A percentile compares a stretch with the other conserved stretches of the same genome.
phyloP scores from a whole-genome alignment of 805 yeast species.

The Nakazawaea peltata region DNA sequence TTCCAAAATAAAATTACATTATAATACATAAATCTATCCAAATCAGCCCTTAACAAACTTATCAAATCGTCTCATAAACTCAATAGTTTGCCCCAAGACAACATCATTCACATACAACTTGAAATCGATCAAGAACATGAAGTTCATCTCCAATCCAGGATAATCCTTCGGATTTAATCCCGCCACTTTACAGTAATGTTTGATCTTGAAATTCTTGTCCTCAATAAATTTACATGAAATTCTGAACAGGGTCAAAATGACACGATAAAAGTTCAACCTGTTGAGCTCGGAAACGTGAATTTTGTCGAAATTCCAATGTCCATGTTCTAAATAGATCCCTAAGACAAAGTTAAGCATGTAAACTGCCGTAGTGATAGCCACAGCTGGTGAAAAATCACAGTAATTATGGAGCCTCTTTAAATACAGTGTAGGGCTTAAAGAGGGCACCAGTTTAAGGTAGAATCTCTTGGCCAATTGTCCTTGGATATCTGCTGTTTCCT shows the following conservation, averaged over 20 bases:
- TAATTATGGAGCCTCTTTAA: constrained; percentile 24
- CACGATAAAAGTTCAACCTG: constrained; percentile 28
- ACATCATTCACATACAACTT: constrained; percentile 29
- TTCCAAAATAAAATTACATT: too few relatives aligned
- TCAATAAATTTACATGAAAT: constrained; percentile 33
- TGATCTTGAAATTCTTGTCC: constrained; percentile 35
- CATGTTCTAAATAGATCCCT: constrained; percentile 14
- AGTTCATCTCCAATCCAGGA: constrained; percentile 29
- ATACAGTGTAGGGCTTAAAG: constrained; percentile 18
- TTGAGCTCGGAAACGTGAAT: constrained; percentile 23
- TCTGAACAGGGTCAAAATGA: constrained; percentile 29
- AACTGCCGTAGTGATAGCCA: constrained; percentile 21
- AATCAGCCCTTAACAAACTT: too few relatives aligned
- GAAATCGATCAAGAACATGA: constrained; percentile 34
- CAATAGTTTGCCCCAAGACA: constrained; percentile 24
- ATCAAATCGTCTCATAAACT: constrained; percentile 20
- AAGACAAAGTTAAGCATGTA: constrained; percentile 22
- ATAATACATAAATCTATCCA: too few relatives aligned
- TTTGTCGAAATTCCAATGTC: constrained; percentile 3
- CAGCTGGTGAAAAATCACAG: constrained; percentile 22
- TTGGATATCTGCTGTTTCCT: neutral
- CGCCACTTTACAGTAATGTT: constrained; percentile 33
- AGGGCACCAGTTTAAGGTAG: constrained; percentile 23
- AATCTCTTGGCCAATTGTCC: constrained; percentile 17
- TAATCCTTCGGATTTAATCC: constrained; percentile 33